Evolutionary conservation across 106 monocot genomes (phyloP), one percentile per base, ranked within the genome.

Genomic region (Xerophyta viscosa): DNA sequence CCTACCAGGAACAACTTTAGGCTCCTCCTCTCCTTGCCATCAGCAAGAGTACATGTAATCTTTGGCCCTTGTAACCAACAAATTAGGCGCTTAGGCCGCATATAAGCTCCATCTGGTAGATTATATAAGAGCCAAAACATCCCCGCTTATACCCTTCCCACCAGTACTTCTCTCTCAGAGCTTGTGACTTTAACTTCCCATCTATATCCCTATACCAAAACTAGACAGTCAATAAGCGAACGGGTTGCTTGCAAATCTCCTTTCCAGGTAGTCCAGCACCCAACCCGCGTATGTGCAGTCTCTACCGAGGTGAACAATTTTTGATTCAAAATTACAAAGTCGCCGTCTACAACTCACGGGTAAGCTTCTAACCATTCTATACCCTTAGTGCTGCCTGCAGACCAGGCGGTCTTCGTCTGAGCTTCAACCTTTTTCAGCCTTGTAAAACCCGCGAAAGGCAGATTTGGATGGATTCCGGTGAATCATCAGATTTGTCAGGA

Each of bases 221-320:
- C 96, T 84, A 50, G 71, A 8, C 66, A 67, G 41, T 96, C 96
- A 24, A n/a, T n/a, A 72, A 96, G 0, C 96, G 88, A 10, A 96
- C 96, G 0, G 96, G 96, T n/a, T 0, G 96, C 88, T 57, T 96
- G 96, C 21, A 96, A 71, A 52, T 96, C 96, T 27, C 85, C 96
- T 53, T 89, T 96, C 46, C 85, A 73, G 20, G 73, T 89, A 4
- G 85, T 74, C 88, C 88, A n/a, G n/a, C n/a, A 96, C 3, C 96
- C 96, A 0, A 96, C 63, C 49, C 96, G 41, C 10, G 85, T 74
- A 57, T 96, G 96, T 12, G 88, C 96, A 1, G 89, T 78, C 19
- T 65, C 66, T 14, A n/a, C 96, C 96, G 1, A 96, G 71, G 41
- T 41, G 53, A 20, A 77, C 17, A 0, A 96, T 63, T 52, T 56